Evolutionary conservation across 1,139 yeast species (phyloP), one percentile per base, ranked within the genome.

Genomic region (Hemisphaericaspora xylofermentans): DNA sequence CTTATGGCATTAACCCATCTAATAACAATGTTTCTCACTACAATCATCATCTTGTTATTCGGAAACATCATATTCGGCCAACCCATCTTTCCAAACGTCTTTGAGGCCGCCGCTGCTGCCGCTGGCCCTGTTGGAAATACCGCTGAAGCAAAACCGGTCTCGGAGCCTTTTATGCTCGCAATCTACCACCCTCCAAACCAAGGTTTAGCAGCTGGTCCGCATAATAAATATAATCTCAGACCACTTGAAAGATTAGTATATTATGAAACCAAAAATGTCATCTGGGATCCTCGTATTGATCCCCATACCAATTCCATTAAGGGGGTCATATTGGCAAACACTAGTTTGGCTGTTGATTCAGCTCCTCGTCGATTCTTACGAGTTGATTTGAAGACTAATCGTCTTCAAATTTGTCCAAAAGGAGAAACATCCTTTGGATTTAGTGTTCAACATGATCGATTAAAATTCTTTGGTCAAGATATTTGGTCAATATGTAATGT

Each of bases 371-470:
- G 28, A 16, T 44, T 40, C 30, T 33, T 44, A 12, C 27, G 47
- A 15, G 47, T 44, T 27, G 43, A 42, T 31, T 7, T 17, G 7
- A 21, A 33, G 8, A 42, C 43, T 3, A 30, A 40, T 25, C 33
- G 47, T 6, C 32, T 44, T 19, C 43, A 44, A 27, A 21, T 40
- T 4, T 44, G 47, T 36, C 47, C 47, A 8, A 36, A 35, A 7
- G 45, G 46, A 4, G n/a, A 13, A 5, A 35, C 41, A 4, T 42
- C 46, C 4, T n/a, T 6, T 7, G 42, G 33, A 13, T 44, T 44
- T 22, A 31, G 35, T 2, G 32, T 44, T 18, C 16, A 24, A 3
- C 31, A 33, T 15, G 43, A 36, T 21, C 16, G 15, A 26, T 32
- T 44, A 15, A 21, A 21, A 13, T 39, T 35, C 22, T 14, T 31